Base-by-base conservation (phyloP, 495 filamentous ascomycete species). In the Hypoxylon intermedium region DNA sequence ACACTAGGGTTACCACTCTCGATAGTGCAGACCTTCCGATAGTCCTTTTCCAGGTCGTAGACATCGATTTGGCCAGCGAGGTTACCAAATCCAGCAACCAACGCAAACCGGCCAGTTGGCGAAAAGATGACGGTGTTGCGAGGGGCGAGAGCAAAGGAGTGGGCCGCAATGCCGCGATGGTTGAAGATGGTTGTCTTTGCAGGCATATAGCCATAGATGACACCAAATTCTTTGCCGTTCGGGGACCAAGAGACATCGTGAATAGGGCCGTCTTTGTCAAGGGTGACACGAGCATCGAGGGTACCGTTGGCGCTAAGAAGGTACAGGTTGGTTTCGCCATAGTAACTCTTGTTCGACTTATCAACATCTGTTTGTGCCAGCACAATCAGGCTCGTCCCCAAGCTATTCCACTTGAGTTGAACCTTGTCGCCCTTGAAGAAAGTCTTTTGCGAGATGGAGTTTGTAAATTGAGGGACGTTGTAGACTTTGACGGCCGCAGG, bases 361-460 rank as follows among this genome's bases (percentile, higher is more conserved):
- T 98, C 94, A 36, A 98, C 94, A 42, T 98, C 94, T 11, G 94
- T 98, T 79, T 98, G 94, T 60, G 94, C 93, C 69, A 98, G 85
- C 62, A 98, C 93, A 72, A 98, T 91, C 66, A 98, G 74, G 67
- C 84, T 92, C 7, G 91, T 96, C 12, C 94, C 94, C 49, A 90
- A 82, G 34, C 83, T 82, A 74, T 97, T 98, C 94, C 94, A 98
- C 79, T 97, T 97, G 62, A 98, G 78, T 76, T 96, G 90, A 30
- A 98, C 92, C 78, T 97, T 97, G 76, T 98, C 94, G 53, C 92
- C 94, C 79, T 98, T 98, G 83, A 90, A 98, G 76, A 98, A 98
- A 18, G 86, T 97, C 87, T 97, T 98, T 74, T 97, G 92, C 9
- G 95, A 97, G 16, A 96, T 86, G 1, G 92, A 83, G 31, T 75